Evolutionary conservation across 805 yeast genomes (phyloP), one percentile per base, ranked within the genome.

Genomic region (Barnettozyma populi): DNA sequence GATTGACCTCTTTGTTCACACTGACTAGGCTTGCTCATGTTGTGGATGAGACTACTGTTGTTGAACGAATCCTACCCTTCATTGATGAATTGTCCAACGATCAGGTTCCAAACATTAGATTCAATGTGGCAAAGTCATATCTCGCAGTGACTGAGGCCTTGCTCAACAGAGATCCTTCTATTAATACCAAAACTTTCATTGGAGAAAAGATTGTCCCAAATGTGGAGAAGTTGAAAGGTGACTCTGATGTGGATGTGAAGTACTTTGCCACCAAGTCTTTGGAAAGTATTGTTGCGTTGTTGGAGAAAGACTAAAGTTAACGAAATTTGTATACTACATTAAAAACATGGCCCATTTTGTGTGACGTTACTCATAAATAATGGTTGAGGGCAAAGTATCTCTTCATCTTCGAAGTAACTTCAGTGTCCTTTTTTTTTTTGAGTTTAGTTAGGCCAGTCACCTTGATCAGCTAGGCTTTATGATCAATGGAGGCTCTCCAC

Each of bases 91-190:
- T 92, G 57, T 74, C 82, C 36, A 73, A 72, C 35, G 99, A 94
- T 68, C 76, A 81, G 7, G 97, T 94, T 48, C 97, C 99, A 57
- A 94, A 94, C 66, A 90, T 94, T 53, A 79, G 97, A 62, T 94
- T 94, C 72, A 94, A 90, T 68, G 90, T 86, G 52, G 97, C 99
- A 24, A 90, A 89, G 67, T 79, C 95, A 14, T 80, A 86, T 61
- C 75, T 79, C 37, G 70, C 74, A 23, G 72, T 86, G 31, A 81
- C 81, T 7, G 78, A 80, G 59, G 72, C 80, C 14, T 68, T 86
- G 49, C 38, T 50, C 8, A 31, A 36, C 7, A 50, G 46, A 7
- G 52, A 46, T 8, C 52, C 55, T 13, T 41, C 45, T 29, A 16
- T 41, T 7, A 52, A 54, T 29, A 57, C 64, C 31, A 50, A 50